Percentiles rank a stretch among this genome's conserved stretches.
Evolutionary conservation across 208 protist genomes (phyloP).

Genomic region (Trypanosoma boissoni): DNA sequence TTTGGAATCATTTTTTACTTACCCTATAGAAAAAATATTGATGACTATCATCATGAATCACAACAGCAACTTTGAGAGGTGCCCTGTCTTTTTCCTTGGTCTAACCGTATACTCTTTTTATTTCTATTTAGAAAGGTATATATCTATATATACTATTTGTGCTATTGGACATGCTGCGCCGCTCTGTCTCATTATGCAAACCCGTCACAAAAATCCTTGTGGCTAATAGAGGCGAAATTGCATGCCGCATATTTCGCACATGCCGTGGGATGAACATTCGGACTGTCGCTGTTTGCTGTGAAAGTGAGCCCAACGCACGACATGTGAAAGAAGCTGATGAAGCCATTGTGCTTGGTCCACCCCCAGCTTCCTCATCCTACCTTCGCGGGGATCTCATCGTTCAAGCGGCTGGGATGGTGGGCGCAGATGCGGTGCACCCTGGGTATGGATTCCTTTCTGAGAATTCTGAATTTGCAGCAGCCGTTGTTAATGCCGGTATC

Average conservation of each 20-base stretch:
- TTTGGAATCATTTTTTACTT: too few relatives aligned
- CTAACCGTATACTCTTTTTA: neutral
- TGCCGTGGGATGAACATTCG: slow-evolving; percentile 91
- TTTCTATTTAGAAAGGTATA: slow-evolving; percentile 6
- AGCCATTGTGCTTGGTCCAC: slow-evolving; percentile 29
- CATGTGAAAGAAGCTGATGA: slow-evolving; percentile 92
- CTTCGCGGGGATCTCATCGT: slow-evolving; percentile 91
- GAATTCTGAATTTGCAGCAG: slow-evolving; percentile 90
- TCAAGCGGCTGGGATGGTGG: slow-evolving; percentile 80
- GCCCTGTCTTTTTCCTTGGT: neutral
- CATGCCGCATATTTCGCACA: slow-evolving; percentile 94
- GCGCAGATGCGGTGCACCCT: slow-evolving; percentile 94
- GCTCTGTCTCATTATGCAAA: slow-evolving; percentile 11
- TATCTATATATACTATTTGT: slow-evolving; percentile 4
- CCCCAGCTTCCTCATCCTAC: slow-evolving; percentile 75
- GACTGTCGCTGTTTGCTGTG: slow-evolving; percentile 95
- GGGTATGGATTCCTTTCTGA: slow-evolving; percentile 98
- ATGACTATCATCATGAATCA: too few relatives aligned
- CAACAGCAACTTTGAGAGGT: too few relatives aligned
- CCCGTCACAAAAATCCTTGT: slow-evolving; percentile 95
- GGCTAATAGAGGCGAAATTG: slow-evolving; percentile 98
- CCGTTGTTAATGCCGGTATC: slow-evolving; percentile 69
- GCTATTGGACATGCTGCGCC: slow-evolving; percentile 24
- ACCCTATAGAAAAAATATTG: slow-evolving; percentile 6
- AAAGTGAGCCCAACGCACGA: slow-evolving; percentile 89